Conservation (phyloP, 495 filamentous ascomycete genomes). For the Trichoderma reesei region DNA sequence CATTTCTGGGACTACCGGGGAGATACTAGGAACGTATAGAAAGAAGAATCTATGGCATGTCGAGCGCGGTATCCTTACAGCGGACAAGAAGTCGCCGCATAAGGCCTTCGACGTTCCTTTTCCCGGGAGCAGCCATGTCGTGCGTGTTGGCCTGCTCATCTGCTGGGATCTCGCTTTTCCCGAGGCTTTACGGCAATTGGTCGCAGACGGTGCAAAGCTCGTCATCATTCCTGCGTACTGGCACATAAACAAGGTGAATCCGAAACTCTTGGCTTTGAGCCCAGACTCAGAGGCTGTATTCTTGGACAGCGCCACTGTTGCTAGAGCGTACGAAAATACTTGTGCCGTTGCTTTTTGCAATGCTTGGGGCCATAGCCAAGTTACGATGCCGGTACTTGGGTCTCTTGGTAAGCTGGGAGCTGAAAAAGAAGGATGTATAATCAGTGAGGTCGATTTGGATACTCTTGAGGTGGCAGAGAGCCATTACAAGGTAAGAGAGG, state of each 20-base stretch:
- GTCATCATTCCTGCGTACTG: conserved; percentile 80
- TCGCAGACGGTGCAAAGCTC: conserved; percentile 63
- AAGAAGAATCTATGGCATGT: conserved; percentile 87
- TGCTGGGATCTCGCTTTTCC: conserved; percentile 93
- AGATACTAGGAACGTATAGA: conserved; percentile 58
- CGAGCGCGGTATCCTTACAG: conserved; percentile 37
- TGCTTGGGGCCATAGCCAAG: conserved; percentile 63
- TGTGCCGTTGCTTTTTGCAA: conserved; percentile 71
- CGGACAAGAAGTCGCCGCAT: conserved; percentile 44
- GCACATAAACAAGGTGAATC: conserved; percentile 53
- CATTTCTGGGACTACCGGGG: conserved; percentile 54
- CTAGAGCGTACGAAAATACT: conserved; percentile 74
- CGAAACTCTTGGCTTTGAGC: conserved; percentile 45
- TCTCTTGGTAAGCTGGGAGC: conserved; percentile 46
- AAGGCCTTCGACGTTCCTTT: conserved; percentile 67
- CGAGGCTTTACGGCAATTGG: conserved; percentile 74
- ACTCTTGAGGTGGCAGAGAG: conserved; percentile 63
- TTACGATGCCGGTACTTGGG: conserved; percentile 63
- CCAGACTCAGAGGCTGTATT: conserved; percentile 58
- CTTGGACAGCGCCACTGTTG: conserved; percentile 54
- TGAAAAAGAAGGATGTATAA: conserved; percentile 54
- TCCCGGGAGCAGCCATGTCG: conserved; percentile 14
- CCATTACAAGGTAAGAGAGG: conserved; percentile 68
- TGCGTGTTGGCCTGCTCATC: conserved; percentile 69
- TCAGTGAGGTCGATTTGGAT: conserved; percentile 68